Evolutionary conservation across 352 stramenopile genomes (phyloP).

Genomic region (Plasmopara viticola): DNA sequence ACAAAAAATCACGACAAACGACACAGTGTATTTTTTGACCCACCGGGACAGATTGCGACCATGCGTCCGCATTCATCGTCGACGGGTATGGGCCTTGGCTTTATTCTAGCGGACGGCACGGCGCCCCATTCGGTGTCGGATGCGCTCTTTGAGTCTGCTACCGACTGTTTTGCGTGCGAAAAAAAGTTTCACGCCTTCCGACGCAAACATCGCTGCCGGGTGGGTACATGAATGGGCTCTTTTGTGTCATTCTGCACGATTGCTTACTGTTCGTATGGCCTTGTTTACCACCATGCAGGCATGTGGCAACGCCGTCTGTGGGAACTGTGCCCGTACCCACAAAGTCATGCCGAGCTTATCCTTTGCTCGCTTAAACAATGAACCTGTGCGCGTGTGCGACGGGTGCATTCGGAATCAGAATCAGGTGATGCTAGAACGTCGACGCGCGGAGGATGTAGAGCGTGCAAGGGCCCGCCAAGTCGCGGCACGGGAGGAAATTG

Average conservation of each 20-base stretch:
- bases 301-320: constrained; percentile 75
- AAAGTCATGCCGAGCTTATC: constrained; percentile 63
- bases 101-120: constrained; percentile 14
- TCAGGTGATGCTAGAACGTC: constrained; percentile 63
- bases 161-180: constrained; percentile 71
- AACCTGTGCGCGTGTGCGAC: constrained; percentile 78
- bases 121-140: constrained; percentile 28
- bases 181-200: constrained; percentile 86
- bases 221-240: constrained; percentile 10
- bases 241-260: not conserved
- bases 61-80: constrained; percentile 23
- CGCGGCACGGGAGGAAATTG: constrained; percentile 56
- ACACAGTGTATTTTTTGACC: constrained; percentile 9
- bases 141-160: constrained; percentile 44
- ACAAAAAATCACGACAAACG: constrained; percentile 16
- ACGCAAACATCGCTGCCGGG: constrained; percentile 75
- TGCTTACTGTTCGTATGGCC: not conserved
- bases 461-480: constrained; percentile 64
- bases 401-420: constrained; percentile 71
- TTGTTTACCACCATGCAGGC: constrained; percentile 24
- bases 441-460: constrained; percentile 63
- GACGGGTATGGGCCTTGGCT: constrained; percentile 18
- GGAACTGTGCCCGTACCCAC: constrained; percentile 64
- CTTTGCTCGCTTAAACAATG: constrained; percentile 71
- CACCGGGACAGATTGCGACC: constrained; percentile 2